A percentile compares a stretch with the other conserved stretches of the same genome.
Conservation (phyloP, 1,139 yeast genomes). For the Suhomyces chickasaworum region DNA sequence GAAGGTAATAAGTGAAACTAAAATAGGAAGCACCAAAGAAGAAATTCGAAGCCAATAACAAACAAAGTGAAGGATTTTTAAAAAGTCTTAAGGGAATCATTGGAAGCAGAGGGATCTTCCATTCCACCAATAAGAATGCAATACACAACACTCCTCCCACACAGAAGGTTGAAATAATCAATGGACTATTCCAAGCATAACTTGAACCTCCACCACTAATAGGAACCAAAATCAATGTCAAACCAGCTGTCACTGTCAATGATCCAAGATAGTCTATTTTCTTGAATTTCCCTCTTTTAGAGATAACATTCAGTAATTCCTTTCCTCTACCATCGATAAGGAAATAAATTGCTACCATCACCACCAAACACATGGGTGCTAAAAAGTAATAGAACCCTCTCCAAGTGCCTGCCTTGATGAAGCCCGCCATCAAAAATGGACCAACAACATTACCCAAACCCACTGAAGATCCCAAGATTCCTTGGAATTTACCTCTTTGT, state of each 20-base stretch:
- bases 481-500: slow-evolving; percentile 48
- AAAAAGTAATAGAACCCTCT: slow-evolving; percentile 49
- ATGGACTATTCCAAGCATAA: slow-evolving; percentile 52
- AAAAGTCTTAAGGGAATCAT: slow-evolving; percentile 57
- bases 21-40: slow-evolving; percentile 53
- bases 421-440: slow-evolving; percentile 58
- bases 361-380: slow-evolving; percentile 44
- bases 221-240: slow-evolving; percentile 49
- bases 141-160: slow-evolving; percentile 47
- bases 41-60: slow-evolving; percentile 46
- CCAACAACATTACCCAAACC: slow-evolving; percentile 59
- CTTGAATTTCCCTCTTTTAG: slow-evolving; percentile 34
- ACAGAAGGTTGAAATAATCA: slow-evolving; percentile 48
- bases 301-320: slow-evolving; percentile 26
- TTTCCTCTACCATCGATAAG: slow-evolving; percentile 29
- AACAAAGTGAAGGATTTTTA: slow-evolving; percentile 38
- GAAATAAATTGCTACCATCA: slow-evolving; percentile 28
- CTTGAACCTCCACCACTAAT: slow-evolving; percentile 56
- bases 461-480: slow-evolving; percentile 50
- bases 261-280: slow-evolving; percentile 56
- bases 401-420: slow-evolving; percentile 50
- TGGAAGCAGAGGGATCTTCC: slow-evolving; percentile 52
- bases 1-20: slow-evolving; percentile 47
- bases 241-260: slow-evolving; percentile 43
- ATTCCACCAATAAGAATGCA: slow-evolving; percentile 49